phyloP scores from a whole-genome alignment of 176 grass and related monocot genomes.

The Secale cereale region DNA sequence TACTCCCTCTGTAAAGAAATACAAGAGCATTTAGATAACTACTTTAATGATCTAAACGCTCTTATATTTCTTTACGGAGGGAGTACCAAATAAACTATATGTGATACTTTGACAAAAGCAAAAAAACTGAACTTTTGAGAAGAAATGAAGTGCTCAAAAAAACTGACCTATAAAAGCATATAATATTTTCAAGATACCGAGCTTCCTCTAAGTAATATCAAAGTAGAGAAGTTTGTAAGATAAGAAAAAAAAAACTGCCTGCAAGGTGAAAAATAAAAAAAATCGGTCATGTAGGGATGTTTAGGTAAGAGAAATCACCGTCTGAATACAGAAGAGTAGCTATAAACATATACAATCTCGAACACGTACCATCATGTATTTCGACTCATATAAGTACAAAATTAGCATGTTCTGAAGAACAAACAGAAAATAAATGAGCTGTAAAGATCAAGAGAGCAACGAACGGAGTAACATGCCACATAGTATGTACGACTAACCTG shows the following conservation, averaged over 20 bases:
- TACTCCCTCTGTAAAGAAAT: too few species aligned
- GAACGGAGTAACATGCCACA: background rate
- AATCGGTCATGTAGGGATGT: background rate
- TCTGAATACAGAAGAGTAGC: background rate
- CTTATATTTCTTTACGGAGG: too few species aligned
- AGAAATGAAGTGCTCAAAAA: too few species aligned
- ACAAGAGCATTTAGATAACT: too few species aligned
- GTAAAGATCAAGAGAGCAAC: background rate
- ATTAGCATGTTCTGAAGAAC: background rate
- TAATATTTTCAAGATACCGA: background rate
- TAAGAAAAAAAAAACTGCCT: background rate
- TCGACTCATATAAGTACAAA: background rate
- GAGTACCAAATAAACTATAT: background rate
- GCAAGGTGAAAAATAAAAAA: background rate
- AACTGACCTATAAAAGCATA: too few species aligned
- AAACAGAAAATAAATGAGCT: background rate
- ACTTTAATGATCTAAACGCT: too few species aligned
- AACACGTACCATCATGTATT: background rate
- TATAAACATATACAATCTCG: background rate
- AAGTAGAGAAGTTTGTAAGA: background rate
- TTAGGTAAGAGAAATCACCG: background rate
- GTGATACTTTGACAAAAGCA: background rate
- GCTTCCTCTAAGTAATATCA: background rate
- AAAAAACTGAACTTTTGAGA: background rate
- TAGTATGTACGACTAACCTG: conserved; percentile 54